Conservation (phyloP, 139 green algal genomes). For the Picochlorum sp. region DNA sequence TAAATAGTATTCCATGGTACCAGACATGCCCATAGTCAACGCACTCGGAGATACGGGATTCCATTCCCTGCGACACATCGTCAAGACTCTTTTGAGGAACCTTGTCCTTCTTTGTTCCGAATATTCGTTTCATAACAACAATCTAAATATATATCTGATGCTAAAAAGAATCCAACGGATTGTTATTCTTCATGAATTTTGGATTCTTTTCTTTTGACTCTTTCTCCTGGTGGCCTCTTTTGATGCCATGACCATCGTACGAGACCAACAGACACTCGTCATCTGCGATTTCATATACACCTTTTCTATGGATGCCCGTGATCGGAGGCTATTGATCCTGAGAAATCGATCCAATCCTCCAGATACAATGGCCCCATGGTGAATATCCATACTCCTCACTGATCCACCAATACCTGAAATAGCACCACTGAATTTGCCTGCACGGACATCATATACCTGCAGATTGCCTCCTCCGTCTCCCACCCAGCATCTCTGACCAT, state of each 20-base stretch:
- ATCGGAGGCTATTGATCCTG: conserved; percentile 43
- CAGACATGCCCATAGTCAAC: conserved; percentile 2
- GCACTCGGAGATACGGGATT: conserved; percentile 43
- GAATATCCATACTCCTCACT: conserved; percentile 31
- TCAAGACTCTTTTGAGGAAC: conserved; percentile 64
- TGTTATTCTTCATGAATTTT: too few species aligned
- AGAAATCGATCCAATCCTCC: conserved; percentile 59
- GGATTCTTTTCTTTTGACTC: too few species aligned
- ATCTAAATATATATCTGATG: too few species aligned
- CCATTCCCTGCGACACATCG: conserved; percentile 52
- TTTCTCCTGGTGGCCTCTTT: too few species aligned
- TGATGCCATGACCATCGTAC: background rate
- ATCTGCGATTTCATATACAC: conserved; percentile 60
- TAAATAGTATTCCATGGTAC: background rate
- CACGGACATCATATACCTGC: conserved; percentile 44
- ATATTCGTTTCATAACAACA: conserved; percentile 78
- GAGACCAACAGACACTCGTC: conserved; percentile 21
- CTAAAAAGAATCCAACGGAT: too few species aligned
- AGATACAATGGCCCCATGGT: conserved; percentile 43
- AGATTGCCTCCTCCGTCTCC: conserved; percentile 48
- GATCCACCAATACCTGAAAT: conserved; percentile 42
- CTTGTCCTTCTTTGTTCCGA: conserved; percentile 74
- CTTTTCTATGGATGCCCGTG: conserved; percentile 27
- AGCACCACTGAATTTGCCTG: conserved; percentile 28
- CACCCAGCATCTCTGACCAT: conserved; percentile 49